phyloP scores from a whole-genome alignment of 352 stramenopile genomes.

The Blastocystis sp. region DNA sequence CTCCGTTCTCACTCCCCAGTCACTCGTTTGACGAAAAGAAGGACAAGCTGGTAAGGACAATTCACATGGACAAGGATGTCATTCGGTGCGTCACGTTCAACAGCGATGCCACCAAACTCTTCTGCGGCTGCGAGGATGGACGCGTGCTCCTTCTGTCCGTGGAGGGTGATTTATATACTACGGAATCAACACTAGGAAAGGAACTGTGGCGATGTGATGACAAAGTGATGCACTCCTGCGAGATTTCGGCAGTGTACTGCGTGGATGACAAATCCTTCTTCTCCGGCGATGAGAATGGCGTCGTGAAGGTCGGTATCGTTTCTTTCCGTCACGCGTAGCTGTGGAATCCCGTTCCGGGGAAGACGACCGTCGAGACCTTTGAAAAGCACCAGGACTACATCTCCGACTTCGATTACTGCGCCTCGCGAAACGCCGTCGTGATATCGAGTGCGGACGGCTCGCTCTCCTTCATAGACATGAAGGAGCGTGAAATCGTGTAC shows the following conservation, averaged over 20 bases:
- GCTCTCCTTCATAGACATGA: slow-evolving; percentile 47
- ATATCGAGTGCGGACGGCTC: slow-evolving; percentile 62
- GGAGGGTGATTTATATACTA: not conserved
- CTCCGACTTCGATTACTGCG: slow-evolving; percentile 65
- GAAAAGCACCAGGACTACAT: slow-evolving; percentile 71
- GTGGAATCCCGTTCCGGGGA: slow-evolving; percentile 45
- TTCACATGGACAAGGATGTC: not conserved
- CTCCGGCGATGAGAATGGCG: slow-evolving; percentile 67
- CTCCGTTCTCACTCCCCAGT: not conserved
- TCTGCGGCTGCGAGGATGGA: slow-evolving; percentile 60
- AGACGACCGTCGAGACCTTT: slow-evolving; percentile 9
- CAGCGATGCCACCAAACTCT: slow-evolving; percentile 50
- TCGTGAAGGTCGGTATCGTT: slow-evolving; percentile 9
- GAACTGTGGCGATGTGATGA: slow-evolving; percentile 12
- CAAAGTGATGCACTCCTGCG: slow-evolving; percentile 9
- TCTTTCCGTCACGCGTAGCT: slow-evolving; percentile 10
- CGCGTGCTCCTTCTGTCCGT: not conserved
- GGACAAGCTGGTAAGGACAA: slow-evolving; percentile 1
- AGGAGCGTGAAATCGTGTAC: slow-evolving; percentile 53
- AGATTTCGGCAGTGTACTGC: slow-evolving; percentile 41
- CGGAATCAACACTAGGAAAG: slow-evolving; percentile 19
- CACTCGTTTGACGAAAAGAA: slow-evolving; percentile 27
- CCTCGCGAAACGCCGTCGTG: slow-evolving; percentile 8
- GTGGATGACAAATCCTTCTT: slow-evolving; percentile 64
- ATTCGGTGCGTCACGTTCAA: slow-evolving; percentile 51